Conservation (phyloP, 352 stramenopile species). For the Elongisporangium prolatum region DNA sequence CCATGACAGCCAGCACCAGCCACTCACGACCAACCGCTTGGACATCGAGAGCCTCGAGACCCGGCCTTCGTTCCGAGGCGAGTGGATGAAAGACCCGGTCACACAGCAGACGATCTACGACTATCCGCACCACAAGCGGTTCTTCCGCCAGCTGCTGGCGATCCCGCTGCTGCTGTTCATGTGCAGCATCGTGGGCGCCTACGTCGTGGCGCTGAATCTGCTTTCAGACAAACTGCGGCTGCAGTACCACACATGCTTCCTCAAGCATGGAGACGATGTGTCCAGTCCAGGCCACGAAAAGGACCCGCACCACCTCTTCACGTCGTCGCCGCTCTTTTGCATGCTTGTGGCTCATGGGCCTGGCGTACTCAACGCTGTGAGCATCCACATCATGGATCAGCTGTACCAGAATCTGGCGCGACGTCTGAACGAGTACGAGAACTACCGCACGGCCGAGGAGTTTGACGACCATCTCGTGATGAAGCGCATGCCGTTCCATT, state of each 20-base stretch:
- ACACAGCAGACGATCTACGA: conserved; percentile 38
- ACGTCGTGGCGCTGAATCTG: conserved; percentile 52
- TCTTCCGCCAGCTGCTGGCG: conserved; percentile 42
- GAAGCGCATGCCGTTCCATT: conserved; percentile 74
- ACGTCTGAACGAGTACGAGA: conserved; percentile 68
- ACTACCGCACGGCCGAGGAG: conserved; percentile 61
- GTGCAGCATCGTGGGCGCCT: conserved; percentile 47
- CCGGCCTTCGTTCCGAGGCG: conserved; percentile 38
- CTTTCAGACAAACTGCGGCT: conserved; percentile 47
- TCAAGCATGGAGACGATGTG: not conserved
- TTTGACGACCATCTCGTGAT: conserved; percentile 68
- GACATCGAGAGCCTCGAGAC: conserved; percentile 33
- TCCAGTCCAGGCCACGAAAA: not conserved
- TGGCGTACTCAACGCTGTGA: conserved; percentile 57
- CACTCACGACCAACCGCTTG: not conserved
- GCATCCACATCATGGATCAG: conserved; percentile 62
- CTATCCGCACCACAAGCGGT: conserved; percentile 53
- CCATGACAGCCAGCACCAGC: not conserved
- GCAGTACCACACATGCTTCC: conserved; percentile 29
- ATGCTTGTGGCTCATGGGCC: conserved; percentile 42
- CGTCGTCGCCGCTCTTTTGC: conserved; percentile 15
- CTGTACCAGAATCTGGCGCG: conserved; percentile 56
- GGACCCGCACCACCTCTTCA: conserved; percentile 1
- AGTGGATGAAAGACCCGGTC: conserved; percentile 50
- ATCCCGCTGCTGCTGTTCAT: conserved; percentile 50